These are phyloP conservation scores for Exophiala bonariae DNA, from an alignment of 2,329 filamentous ascomycete species.

Conservation along the genomic window DNA sequence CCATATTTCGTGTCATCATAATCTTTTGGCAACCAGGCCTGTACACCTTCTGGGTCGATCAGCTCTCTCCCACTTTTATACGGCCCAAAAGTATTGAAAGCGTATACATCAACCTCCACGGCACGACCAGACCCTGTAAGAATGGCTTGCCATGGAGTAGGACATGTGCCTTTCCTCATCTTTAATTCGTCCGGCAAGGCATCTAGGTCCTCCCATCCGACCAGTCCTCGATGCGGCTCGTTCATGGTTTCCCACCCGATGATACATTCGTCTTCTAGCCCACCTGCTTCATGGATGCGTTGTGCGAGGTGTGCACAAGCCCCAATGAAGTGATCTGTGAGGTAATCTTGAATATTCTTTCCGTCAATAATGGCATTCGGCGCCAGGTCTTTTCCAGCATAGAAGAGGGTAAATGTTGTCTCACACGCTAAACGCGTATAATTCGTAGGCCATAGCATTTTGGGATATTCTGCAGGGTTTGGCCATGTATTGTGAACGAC, in stretches of 20 bases:
- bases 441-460: slow-evolving; percentile 99
- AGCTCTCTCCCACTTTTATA: slow-evolving; percentile 82
- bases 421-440: slow-evolving; percentile 84
- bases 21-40: slow-evolving; percentile 77
- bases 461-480: slow-evolving; percentile 81
- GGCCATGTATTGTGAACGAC: slow-evolving; percentile 94
- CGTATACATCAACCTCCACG: slow-evolving; percentile 87
- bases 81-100: slow-evolving; percentile 88
- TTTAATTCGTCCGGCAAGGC: slow-evolving; percentile 83
- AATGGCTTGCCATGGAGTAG: slow-evolving; percentile 92
- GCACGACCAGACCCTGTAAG: slow-evolving; percentile 87
- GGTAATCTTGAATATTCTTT: slow-evolving; percentile 92
- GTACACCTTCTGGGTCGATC: slow-evolving; percentile 83
- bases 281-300: slow-evolving; percentile 85
- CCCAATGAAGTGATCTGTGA: slow-evolving; percentile 80
- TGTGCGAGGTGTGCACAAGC: slow-evolving; percentile 80
- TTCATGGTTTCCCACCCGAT: slow-evolving; percentile 97
- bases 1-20: slow-evolving; percentile 87
- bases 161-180: slow-evolving; percentile 86
- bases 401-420: slow-evolving; percentile 93
- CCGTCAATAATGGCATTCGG: slow-evolving; percentile 95
- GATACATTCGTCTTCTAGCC: slow-evolving; percentile 80
- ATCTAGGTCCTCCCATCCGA: slow-evolving; percentile 79
- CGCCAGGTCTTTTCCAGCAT: slow-evolving; percentile 84
- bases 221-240: slow-evolving; percentile 85